Base-by-base conservation (phyloP, 2,329 filamentous ascomycete species). In the Fusarium multiceps region DNA sequence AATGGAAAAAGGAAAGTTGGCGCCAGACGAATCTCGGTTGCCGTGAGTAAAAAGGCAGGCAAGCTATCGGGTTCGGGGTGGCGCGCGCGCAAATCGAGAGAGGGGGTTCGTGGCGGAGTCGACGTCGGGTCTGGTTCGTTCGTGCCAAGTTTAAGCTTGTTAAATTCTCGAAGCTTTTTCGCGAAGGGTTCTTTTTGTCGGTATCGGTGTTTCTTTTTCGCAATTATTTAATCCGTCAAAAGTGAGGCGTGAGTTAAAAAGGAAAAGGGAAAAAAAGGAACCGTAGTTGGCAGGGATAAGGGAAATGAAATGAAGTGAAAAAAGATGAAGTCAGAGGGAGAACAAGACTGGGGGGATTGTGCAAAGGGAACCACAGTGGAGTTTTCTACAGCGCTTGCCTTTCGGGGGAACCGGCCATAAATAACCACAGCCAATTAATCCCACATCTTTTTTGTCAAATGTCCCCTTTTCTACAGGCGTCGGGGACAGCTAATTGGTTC, bases 381-480 rank as follows among this genome's bases (percentile, higher is more conserved):
- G 62, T 65, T 28, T 28, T 28, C 51, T 27, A 66, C 27, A 66
- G 37, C 16, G 43, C 41, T 25, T 21, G 34, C 23, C 28, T 28
- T 55, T 55, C 57, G 25, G 41, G 45, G 25, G 25, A 21, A 28
- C 28, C 27, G 14, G 51, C 27, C 30, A 37, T 37, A 50, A 55
- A 55, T 55, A 55, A 18, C 21, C 6, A 6, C 34, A 20, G 20
- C 10, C 6, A 20, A 21, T 20, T 16, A 10, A 32, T 16, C 5
- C 7, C 3, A 11, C 4, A 10, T 16, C 7, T 48, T 48, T 60
- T 64, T 37, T 63, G 43, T 40, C 25, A 1, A 12, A 21, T 34
- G 58, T 64, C 59, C 50, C 61, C 61, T 63, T 57, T 64, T 48
- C 30, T 58, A 37, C 43, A 46, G 56, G 21, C 21, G 21, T 23